A percentile compares a stretch with the other conserved stretches of the same genome.
These are phyloP conservation scores for Wickerhamomyces chaumierensis DNA, from an alignment of 805 yeast genomes.

Conservation along the genomic window DNA sequence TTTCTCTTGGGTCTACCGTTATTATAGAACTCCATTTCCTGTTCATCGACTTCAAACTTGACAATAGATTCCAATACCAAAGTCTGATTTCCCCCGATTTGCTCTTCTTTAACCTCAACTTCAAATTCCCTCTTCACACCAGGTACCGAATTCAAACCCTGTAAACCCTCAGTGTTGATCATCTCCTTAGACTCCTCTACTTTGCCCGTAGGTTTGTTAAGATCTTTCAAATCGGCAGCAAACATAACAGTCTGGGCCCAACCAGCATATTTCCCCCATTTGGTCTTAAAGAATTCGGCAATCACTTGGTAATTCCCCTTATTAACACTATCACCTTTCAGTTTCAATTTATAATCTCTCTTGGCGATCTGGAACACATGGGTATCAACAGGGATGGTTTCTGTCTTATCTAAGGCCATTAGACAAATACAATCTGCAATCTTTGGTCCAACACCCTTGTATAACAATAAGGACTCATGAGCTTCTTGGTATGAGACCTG, in stretches of 20 bases:
- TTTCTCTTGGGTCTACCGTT: constrained; percentile 21
- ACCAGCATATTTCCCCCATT: constrained; percentile 92
- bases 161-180: neutral
- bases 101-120: constrained; percentile 3
- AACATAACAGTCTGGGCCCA: constrained; percentile 97
- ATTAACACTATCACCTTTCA: constrained; percentile 18
- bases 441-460: constrained; percentile 91
- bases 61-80: constrained; percentile 1
- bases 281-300: constrained; percentile 42
- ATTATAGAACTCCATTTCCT: constrained; percentile 14
- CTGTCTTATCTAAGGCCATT: constrained; percentile 81
- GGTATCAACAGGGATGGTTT: constrained; percentile 89
- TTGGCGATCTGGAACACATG: constrained; percentile 87
- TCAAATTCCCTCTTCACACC: constrained; percentile 9
- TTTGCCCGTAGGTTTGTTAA: constrained; percentile 54
- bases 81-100: neutral
- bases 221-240: constrained; percentile 68
- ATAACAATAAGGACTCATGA: constrained; percentile 47
- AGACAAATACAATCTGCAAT: constrained; percentile 95
- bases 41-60: constrained; percentile 7
- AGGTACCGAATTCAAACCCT: constrained; percentile 5
- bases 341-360: constrained; percentile 58
- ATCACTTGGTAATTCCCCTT: constrained; percentile 31
- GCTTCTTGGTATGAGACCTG: constrained; percentile 36
- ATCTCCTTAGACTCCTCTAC: constrained; percentile 6